Conservation (phyloP, 805 yeast genomes). For the Scheffersomyces ergatensis region DNA sequence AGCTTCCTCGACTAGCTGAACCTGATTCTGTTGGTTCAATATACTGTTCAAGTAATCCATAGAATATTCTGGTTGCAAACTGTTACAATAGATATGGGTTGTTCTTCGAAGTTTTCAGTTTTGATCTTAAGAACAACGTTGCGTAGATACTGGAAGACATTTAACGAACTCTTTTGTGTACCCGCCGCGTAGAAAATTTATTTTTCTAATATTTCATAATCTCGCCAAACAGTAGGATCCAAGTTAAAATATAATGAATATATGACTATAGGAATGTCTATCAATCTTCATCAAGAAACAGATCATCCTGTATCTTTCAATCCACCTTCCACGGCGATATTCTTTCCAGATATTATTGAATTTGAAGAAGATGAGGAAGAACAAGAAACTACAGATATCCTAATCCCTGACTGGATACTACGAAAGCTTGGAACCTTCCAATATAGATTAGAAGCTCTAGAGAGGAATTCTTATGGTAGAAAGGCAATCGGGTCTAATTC, state of each 20-base stretch:
- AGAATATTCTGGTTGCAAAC: background rate
- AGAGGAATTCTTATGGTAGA: slow-evolving; percentile 7
- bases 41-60: slow-evolving; percentile 41
- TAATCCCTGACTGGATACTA: slow-evolving; percentile 47
- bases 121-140: slow-evolving; percentile 1
- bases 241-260: no score
- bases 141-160: no score
- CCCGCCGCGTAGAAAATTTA: no score
- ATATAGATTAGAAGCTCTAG: slow-evolving; percentile 41
- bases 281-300: no score
- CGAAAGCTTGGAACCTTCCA: slow-evolving; percentile 47
- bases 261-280: no score
- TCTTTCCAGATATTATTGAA: slow-evolving; percentile 13
- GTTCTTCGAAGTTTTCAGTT: background rate
- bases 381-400: slow-evolving; percentile 1
- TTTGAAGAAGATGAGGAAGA: slow-evolving; percentile 10
- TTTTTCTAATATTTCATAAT: no score
- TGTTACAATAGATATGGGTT: background rate
- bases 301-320: no score
- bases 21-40: slow-evolving; percentile 28
- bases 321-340: slow-evolving; percentile 6
- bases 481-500: slow-evolving; percentile 8
- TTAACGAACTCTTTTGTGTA: no score
- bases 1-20: slow-evolving; percentile 69
- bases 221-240: no score